phyloP scores from a whole-genome alignment of 306 rosid species.

The Senna tora region DNA sequence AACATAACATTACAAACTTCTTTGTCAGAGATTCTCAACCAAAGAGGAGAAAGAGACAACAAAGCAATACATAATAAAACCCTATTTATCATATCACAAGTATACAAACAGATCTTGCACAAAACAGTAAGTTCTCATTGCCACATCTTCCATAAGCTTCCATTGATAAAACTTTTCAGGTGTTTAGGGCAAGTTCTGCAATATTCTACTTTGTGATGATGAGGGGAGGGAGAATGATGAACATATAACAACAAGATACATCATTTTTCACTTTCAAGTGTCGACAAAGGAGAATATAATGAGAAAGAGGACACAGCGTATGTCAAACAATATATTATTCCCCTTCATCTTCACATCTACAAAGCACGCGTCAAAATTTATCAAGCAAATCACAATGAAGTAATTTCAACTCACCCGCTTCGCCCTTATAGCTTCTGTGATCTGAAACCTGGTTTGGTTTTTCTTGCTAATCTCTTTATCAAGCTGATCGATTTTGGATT shows the following conservation, averaged over 20 bases:
- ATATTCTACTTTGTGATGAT: background rate
- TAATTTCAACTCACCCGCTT: slow-evolving; percentile 67
- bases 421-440: slow-evolving; percentile 64
- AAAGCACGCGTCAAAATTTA: slow-evolving; percentile 6
- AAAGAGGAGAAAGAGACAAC: background rate
- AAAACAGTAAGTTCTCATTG: background rate
- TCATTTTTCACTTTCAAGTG: no score
- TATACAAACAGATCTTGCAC: slow-evolving; percentile 17
- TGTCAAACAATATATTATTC: background rate
- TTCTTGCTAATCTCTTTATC: slow-evolving; percentile 61
- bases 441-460: slow-evolving; percentile 65
- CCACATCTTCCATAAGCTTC: background rate
- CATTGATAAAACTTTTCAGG: no score
- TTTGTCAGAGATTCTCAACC: slow-evolving; percentile 10
- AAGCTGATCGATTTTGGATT: slow-evolving; percentile 66
- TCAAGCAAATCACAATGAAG: slow-evolving; percentile 13
- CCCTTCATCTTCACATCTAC: slow-evolving; percentile 13
- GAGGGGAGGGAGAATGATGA: no score
- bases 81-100: background rate
- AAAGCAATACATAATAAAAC: background rate
- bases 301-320: background rate
- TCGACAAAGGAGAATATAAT: slow-evolving; percentile 12
- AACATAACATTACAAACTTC: background rate
- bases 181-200: background rate
- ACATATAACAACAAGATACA: no score